Conservation (phyloP, 176 grass and related monocot genomes). For the Phragmites australis region DNA sequence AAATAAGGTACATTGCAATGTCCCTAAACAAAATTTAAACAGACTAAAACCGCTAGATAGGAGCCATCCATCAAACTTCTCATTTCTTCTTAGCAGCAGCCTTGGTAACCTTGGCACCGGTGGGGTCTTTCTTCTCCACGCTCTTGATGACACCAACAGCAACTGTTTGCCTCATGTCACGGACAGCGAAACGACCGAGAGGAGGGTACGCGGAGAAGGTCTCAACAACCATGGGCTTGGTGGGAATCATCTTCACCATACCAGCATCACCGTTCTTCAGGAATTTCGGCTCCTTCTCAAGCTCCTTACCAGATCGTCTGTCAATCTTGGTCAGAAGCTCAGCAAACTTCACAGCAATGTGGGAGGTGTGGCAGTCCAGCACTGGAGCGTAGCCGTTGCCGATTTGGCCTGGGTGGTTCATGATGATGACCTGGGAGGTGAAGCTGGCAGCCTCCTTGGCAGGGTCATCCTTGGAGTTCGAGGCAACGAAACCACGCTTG, state of each 20-base stretch:
- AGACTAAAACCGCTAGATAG: no score
- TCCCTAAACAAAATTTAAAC: no score
- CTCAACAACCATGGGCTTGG: slow-evolving; percentile 93
- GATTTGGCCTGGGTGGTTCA: slow-evolving; percentile 88
- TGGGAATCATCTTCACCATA: slow-evolving; percentile 82
- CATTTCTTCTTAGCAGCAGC: no score
- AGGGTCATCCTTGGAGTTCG: slow-evolving; percentile 85
- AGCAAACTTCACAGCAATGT: slow-evolving; percentile 85
- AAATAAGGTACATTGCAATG: no score
- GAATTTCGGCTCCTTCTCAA: slow-evolving; percentile 84
- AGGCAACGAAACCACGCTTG: slow-evolving; percentile 71
- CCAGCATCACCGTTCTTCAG: slow-evolving; percentile 87
- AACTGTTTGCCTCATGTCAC: slow-evolving; percentile 74
- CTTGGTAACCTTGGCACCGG: no score
- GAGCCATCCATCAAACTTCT: no score
- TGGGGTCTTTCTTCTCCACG: slow-evolving; percentile 75
- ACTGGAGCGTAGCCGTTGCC: slow-evolving; percentile 81
- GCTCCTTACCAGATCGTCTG: slow-evolving; percentile 80
- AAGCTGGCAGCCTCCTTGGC: slow-evolving; percentile 80
- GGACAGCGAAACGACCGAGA: slow-evolving; percentile 66
- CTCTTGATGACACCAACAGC: slow-evolving; percentile 77
- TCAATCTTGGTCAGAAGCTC: slow-evolving; percentile 81
- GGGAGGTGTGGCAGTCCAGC: slow-evolving; percentile 79
- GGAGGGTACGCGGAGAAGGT: slow-evolving; percentile 54
- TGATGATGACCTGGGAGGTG: slow-evolving; percentile 87